phyloP scores from a whole-genome alignment of 2,329 filamentous ascomycete genomes.

The Nemania sp. region DNA sequence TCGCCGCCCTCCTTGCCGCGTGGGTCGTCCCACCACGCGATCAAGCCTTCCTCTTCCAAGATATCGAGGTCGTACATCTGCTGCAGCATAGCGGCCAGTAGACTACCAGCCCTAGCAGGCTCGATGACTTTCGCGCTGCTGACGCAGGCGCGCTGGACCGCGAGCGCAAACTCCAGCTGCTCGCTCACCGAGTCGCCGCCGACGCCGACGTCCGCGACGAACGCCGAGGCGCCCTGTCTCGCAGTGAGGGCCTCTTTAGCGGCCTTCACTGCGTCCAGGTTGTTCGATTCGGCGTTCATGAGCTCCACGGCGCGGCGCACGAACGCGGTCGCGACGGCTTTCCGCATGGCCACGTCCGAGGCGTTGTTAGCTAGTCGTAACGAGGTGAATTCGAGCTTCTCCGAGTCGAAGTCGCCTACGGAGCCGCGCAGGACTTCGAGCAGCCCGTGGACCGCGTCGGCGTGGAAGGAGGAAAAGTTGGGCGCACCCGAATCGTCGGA shows the following conservation, averaged over 20 bases:
- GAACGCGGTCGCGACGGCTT: conserved; percentile 83
- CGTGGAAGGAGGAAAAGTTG: conserved; percentile 68
- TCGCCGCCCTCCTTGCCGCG: conserved; percentile 69
- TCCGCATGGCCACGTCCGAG: conserved; percentile 83
- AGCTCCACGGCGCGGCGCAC: conserved; percentile 79
- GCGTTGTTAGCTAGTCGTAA: conserved; percentile 91
- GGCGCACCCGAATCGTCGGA: conserved; percentile 70
- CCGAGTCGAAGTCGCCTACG: conserved; percentile 75
- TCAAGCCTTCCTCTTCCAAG: conserved; percentile 84
- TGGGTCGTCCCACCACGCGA: conserved; percentile 84
- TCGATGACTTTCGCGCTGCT: conserved; percentile 64
- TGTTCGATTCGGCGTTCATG: conserved; percentile 52
- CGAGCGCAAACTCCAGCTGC: conserved; percentile 82
- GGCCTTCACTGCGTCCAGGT: conserved; percentile 65
- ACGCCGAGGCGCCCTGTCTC: conserved; percentile 56
- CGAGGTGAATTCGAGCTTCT: conserved; percentile 88
- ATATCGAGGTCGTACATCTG: conserved; percentile 84
- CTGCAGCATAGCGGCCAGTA: conserved; percentile 79
- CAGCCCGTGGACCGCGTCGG: conserved; percentile 84
- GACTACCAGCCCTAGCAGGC: conserved; percentile 53
- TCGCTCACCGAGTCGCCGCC: conserved; percentile 69
- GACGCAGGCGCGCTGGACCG: conserved; percentile 78
- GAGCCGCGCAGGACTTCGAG: conserved; percentile 80
- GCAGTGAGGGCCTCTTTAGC: conserved; percentile 63
- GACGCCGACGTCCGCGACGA: conserved; percentile 63